Conservation (phyloP, 805 yeast species). For the Lipomyces orientalis region DNA sequence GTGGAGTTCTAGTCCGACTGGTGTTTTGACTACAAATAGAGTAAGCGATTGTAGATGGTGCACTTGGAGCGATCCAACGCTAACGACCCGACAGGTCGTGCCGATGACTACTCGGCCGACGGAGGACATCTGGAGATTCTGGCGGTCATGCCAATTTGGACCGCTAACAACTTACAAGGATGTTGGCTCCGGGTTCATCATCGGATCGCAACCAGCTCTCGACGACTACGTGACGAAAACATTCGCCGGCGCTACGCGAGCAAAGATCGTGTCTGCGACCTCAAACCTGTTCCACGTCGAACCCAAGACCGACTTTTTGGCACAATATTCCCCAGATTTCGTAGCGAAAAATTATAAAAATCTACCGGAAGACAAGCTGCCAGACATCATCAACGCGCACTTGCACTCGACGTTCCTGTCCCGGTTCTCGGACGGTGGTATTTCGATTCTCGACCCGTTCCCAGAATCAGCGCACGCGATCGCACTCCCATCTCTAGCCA, state of each 20-base stretch:
- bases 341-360: conserved; percentile 27
- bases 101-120: conserved; percentile 36
- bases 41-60: conserved; percentile 15
- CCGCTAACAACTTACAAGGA: conserved; percentile 35
- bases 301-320: conserved; percentile 33
- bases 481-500: conserved; percentile 31
- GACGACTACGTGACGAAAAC: conserved; percentile 16
- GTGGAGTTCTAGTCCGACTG: conserved; percentile 40
- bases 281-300: conserved; percentile 22
- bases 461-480: conserved; percentile 26
- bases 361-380: conserved; percentile 30
- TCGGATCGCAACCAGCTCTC: conserved; percentile 23
- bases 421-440: conserved; percentile 31
- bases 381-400: conserved; percentile 41
- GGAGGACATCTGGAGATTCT: conserved; percentile 22
- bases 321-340: conserved; percentile 37
- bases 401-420: conserved; percentile 40
- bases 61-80: neutral
- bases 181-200: conserved; percentile 32
- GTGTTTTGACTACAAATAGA: conserved; percentile 39
- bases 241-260: conserved; percentile 16
- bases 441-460: conserved; percentile 39
- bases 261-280: conserved; percentile 17
- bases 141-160: conserved; percentile 36
- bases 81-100: conserved; percentile 24